A percentile compares a stretch with the other conserved stretches of the same genome.
phyloP scores from a whole-genome alignment of 208 protist genomes.

The Tritrichomonas musculus region DNA sequence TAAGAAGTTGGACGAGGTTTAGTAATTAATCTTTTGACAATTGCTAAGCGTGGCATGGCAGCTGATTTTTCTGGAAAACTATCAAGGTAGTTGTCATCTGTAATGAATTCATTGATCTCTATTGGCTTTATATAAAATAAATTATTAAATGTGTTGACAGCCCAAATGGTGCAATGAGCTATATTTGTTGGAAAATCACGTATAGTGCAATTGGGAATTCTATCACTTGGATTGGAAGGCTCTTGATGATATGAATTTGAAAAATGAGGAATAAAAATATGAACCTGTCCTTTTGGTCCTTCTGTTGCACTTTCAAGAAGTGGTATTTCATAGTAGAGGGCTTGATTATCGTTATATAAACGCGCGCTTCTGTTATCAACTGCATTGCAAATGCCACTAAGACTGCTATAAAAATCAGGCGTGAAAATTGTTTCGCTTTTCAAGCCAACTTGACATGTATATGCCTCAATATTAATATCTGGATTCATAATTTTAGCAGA shows the following conservation, averaged over 20 bases:
- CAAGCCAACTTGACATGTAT: slow-evolving; percentile 69
- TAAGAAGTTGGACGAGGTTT: background rate
- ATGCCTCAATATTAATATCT: slow-evolving; percentile 43
- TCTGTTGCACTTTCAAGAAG: slow-evolving; percentile 98
- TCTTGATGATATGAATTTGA: background rate
- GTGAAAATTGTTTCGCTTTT: slow-evolving; percentile 75
- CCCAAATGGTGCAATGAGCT: background rate
- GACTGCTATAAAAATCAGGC: slow-evolving; percentile 81
- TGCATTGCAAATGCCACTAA: slow-evolving; percentile 89
- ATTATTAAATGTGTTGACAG: background rate
- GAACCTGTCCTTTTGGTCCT: slow-evolving; percentile 92
- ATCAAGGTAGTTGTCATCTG: background rate
- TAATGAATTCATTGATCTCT: background rate
- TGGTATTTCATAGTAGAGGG: slow-evolving; percentile 81
- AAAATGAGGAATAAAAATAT: background rate
- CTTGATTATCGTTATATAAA: slow-evolving; percentile 56
- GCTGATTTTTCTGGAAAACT: background rate
- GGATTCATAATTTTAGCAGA: slow-evolving; percentile 84
- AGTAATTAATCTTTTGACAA: background rate
- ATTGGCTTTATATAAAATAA: background rate
- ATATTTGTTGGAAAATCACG: slow-evolving; percentile 96
- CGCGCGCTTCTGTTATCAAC: slow-evolving; percentile 87
- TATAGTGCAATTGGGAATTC: slow-evolving; percentile 97
- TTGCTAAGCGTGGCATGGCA: background rate
- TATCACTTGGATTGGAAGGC: slow-evolving; percentile 88